phyloP scores from a whole-genome alignment of 2,329 filamentous ascomycete species.

The Apiospora arundinis region DNA sequence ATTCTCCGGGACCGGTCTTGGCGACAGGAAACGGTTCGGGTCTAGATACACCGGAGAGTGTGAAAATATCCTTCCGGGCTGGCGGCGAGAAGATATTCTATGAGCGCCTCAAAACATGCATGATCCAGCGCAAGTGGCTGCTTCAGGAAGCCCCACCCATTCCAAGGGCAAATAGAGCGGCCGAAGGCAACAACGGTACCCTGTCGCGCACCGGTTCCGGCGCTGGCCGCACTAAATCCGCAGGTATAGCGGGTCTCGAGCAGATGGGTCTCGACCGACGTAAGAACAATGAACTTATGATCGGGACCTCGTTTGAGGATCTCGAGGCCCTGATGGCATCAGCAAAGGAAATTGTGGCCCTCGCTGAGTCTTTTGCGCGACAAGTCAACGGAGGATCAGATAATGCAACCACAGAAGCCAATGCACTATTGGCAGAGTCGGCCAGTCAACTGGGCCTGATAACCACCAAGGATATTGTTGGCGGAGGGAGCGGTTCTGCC shows the following conservation, averaged over 20 bases:
- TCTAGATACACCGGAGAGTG: conserved; percentile 69
- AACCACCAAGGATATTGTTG: conserved; percentile 95
- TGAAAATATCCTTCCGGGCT: conserved; percentile 90
- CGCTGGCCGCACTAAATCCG: conserved; percentile 61
- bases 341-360: conserved; percentile 91
- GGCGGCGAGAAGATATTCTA: conserved; percentile 91
- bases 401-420: conserved; percentile 71
- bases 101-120: conserved; percentile 84
- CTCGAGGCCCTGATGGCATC: conserved; percentile 97
- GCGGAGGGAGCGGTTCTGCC: conserved; percentile 66
- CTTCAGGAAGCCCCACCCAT: conserved; percentile 88
- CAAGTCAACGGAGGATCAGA: conserved; percentile 64
- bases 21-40: conserved; percentile 45
- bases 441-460: conserved; percentile 84
- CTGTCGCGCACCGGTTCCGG: conserved; percentile 34
- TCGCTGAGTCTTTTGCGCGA: conserved; percentile 85
- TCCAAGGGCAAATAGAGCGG: conserved; percentile 63
- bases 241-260: conserved; percentile 92
- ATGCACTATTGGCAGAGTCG: conserved; percentile 78
- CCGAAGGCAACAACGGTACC: conserved; percentile 45
- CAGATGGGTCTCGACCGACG: conserved; percentile 82
- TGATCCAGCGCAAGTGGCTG: conserved; percentile 95
- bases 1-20: conserved; percentile 80
- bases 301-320: conserved; percentile 94
- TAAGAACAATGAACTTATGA: conserved; percentile 91